Base-by-base conservation (phyloP, 495 filamentous ascomycete species). In the Lepraria neglecta region DNA sequence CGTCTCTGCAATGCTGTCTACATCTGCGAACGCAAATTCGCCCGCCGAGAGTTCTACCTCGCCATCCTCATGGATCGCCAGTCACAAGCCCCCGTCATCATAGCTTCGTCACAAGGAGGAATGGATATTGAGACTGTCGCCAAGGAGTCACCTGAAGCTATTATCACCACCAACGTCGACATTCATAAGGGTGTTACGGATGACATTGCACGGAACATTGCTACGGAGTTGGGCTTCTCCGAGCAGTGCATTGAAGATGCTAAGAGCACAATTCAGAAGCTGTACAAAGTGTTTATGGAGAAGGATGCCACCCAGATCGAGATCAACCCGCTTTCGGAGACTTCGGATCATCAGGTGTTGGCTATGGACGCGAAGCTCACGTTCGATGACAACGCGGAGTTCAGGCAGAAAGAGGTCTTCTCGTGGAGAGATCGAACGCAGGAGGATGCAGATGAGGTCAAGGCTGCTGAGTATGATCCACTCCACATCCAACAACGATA, bases 1-100 rank as follows among this genome's bases (percentile, higher is more conserved):
- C 90, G 92, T 73, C 81, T 91, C 71, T 98, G 94, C 80, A 96
- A 91, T 75, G 80, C 90, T 59, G 94, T 98, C 68, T 97, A 94
- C 79, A 97, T 98, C 74, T 94, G 91, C 78, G 94, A 98, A 82
- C 91, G 94, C 81, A 98, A 98, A 81, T 98, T 97, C 69, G 94
- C 94, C 67, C 91, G 94, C 63, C 87, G 95, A 70, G 94, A 98
- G 78, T 98, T 97, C 84, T 98, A 98, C 79, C 86, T 98, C 21
- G 94, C 94, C 67, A 84, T 98, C 64, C 84, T 98, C 65, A 96
- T 98, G 92, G 94, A 98, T 80, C 91, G 94, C 65, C 82, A 80
- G 67, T 87, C 89, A 19, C 94, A 97, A 80, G 82, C 84, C 62
- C 95, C 94, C 63, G 89, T 97, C 72, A 96, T 98, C 68, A 90